phyloP scores from a whole-genome alignment of 441 rosid genomes.

The Sinapis alba region DNA sequence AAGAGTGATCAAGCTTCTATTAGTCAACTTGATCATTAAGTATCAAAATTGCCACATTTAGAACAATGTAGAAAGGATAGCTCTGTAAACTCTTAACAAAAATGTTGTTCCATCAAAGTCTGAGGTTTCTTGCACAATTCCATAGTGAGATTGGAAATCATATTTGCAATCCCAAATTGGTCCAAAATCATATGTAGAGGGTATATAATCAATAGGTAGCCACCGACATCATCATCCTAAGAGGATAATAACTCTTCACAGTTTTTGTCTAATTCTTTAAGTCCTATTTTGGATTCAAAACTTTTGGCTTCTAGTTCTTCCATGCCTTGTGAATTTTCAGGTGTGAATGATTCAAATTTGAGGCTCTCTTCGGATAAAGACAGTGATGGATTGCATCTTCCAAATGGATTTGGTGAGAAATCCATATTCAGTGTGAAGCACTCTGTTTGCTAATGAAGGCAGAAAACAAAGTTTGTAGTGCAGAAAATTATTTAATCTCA shows the following conservation, averaged over 20 bases:
- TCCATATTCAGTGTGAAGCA: conserved; percentile 42
- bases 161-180: conserved; percentile 40
- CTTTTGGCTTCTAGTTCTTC: conserved; percentile 53
- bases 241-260: conserved; percentile 49
- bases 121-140: conserved; percentile 14
- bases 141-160: conserved; percentile 49
- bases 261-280: conserved; percentile 51
- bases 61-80: conserved; percentile 41
- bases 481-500: conserved; percentile 72
- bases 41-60: conserved; percentile 40
- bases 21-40: conserved; percentile 39
- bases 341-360: conserved; percentile 38
- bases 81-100: conserved; percentile 16
- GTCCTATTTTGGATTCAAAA: conserved; percentile 44
- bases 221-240: conserved; percentile 68
- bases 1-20: conserved; percentile 33
- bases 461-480: conserved; percentile 37
- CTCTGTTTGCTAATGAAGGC: conserved; percentile 47
- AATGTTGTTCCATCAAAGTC: conserved; percentile 10
- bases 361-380: conserved; percentile 41
- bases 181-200: conserved; percentile 57
- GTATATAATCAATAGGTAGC: conserved; percentile 62
- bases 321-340: conserved; percentile 48
- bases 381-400: conserved; percentile 36
- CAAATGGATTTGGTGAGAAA: conserved; percentile 62